Evolutionary conservation across 805 yeast species (phyloP), one percentile per base, ranked within the genome.

Genomic region (Candida peoriensis): DNA sequence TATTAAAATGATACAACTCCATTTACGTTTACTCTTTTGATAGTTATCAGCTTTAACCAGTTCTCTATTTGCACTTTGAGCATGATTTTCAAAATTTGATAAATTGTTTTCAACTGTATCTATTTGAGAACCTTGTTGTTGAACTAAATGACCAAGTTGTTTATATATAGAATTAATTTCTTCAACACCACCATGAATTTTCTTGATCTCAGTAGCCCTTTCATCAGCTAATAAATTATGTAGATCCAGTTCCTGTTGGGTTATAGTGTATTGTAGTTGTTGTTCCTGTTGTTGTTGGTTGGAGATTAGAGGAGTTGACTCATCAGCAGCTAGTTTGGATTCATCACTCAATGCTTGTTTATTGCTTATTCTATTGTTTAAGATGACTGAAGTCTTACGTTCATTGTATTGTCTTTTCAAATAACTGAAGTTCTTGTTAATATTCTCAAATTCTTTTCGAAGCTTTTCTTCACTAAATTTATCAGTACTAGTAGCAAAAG

Each of bases 141-240:
- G 66, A 2, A 89, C 93, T 48, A 89, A 62, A 24, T 76, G 71
- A 12, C 88, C 87, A 37, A 89, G 58, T 49, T 88, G 95, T 45
- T 78, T 77, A 56, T 87, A 88, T 4, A 89, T 88, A 8, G 87
- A 70, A 56, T 89, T 88, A 27, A 89, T 85, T 45, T 89, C 96
- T 34, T 70, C 73, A 9, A 88, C 86, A 0, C 95, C 95, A 27
- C 76, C 75, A 28, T 81, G 78, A 8, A 88, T 80, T 41, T 75
- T 78, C 20, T 68, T 65, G 21, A 89, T 82, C 42, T 86, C 93
- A 17, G 74, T 62, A 34, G 82, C 79, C 36, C 96, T 64, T 50
- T 86, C 90, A 37, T 78, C 75, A 3, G 88, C 77, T 5, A 83
- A 57, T 2, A 78, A 55, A 1, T 74, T 48, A 47, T 84, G 90